Evolutionary conservation across 23 red algal genomes (phyloP).

Genomic region (Chondrus crispus): DNA sequence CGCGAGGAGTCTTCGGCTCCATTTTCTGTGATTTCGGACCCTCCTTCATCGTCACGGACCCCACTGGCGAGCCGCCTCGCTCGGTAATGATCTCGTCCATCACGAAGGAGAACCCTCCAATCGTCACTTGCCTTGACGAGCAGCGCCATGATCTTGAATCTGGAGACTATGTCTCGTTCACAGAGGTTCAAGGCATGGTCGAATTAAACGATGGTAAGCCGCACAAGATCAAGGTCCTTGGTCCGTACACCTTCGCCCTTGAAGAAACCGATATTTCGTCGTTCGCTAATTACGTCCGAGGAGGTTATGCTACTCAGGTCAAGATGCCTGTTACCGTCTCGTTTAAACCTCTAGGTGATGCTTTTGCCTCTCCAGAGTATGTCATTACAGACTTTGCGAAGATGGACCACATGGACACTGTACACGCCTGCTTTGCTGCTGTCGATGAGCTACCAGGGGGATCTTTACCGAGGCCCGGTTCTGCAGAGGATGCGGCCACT

Average conservation of each 20-base stretch:
- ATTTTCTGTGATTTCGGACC: conserved; percentile 94
- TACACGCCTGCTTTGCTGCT: conserved; percentile 81
- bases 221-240: conserved; percentile 69
- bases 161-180: conserved; percentile 85
- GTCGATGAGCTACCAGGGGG: conserved; percentile 62
- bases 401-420: conserved; percentile 65
- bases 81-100: conserved; percentile 72
- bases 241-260: conserved; percentile 89
- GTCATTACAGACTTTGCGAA: conserved; percentile 92
- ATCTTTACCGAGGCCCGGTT: conserved; percentile 66
- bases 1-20: conserved; percentile 86
- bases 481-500: conserved; percentile 40
- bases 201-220: conserved; percentile 88
- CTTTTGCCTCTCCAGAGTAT: conserved; percentile 49
- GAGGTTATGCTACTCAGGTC: conserved; percentile 90
- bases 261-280: conserved; percentile 53
- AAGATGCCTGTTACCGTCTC: conserved; percentile 80
- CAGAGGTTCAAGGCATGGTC: conserved; percentile 88
- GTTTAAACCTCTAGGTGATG: conserved; percentile 70
- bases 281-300: conserved; percentile 79
- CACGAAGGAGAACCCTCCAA: conserved; percentile 58
- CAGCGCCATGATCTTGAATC: conserved; percentile 97
- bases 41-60: conserved; percentile 71
- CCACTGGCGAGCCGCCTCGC: conserved; percentile 88
- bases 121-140: conserved; percentile 94